Evolutionary conservation across 2,329 filamentous ascomycete species (phyloP), one percentile per base, ranked within the genome.

Genomic region (Colletotrichum lini): DNA sequence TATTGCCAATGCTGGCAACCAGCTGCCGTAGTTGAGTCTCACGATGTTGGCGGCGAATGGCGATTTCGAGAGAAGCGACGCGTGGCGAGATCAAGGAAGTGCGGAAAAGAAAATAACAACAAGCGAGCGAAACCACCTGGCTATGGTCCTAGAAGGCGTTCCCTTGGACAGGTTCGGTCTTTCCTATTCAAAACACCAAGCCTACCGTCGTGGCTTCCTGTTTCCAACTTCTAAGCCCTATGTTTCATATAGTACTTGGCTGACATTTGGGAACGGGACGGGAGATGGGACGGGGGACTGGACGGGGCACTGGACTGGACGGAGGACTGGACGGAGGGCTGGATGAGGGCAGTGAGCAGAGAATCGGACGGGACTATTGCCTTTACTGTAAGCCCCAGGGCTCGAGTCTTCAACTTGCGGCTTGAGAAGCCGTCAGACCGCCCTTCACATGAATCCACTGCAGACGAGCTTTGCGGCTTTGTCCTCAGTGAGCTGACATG

Each of bases 201-300:
- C 23, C 42, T 40, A 38, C 38, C 26, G 23, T 67, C 65, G 68
- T 71, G 68, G 58, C 68, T 71, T 71, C 68, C 68, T 68, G 50
- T 59, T 71, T 63, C 30, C 58, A 67, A 40, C 45, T 21, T 47
- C 40, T 45, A 54, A 38, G 57, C 57, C 30, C 58, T 54, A 35
- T 63, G 68, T 71, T 71, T 71, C 68, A 40, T 26, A 23, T 47
- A 44, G 65, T 40, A 57, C 42, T 53, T 58, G 52, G 35, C 30
- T 30, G 40, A 26, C 7, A 47, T 12, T 58, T 21, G 35, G 18
- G 58, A 26, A 35, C 30, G 30, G 8, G 30, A 35, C 8, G 9
- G 8, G 30, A 35, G 30, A 35, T 2, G 30, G 2, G 30, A 10
- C 30, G 8, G 30, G 30, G 1, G 8, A 35, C 30, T 35, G 30